Evolutionary conservation across 2,329 filamentous ascomycete genomes (phyloP).

Genomic region (Aureobasidium sp.): DNA sequence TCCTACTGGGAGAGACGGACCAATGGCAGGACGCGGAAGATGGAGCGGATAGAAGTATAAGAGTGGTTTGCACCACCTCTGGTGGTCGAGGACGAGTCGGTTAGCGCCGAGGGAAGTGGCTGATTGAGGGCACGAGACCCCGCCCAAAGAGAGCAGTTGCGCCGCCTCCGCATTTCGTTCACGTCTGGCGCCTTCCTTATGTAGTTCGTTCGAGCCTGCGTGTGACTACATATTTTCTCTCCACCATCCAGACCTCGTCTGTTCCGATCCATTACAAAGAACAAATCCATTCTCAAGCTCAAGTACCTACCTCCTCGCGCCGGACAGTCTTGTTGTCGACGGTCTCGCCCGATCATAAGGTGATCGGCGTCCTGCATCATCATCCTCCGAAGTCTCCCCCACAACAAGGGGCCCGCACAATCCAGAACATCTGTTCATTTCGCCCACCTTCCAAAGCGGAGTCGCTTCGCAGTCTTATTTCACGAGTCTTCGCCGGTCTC

Average conservation of each 20-base stretch:
- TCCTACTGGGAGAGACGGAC: background rate
- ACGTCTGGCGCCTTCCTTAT: conserved; percentile 1
- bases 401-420: conserved; percentile 10
- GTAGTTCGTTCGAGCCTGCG: background rate
- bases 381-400: conserved; percentile 3
- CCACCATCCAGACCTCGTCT: background rate
- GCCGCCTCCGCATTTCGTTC: conserved; percentile 9
- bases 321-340: background rate
- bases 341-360: background rate
- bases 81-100: background rate
- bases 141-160: background rate
- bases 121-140: conserved; percentile 9
- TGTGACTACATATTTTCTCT: background rate
- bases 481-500: background rate
- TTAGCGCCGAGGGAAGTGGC: conserved; percentile 10
- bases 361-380: conserved; percentile 10
- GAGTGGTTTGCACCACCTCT: conserved; percentile 3
- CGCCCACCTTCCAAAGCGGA: conserved; percentile 3
- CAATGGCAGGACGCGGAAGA: background rate
- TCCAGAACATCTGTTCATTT: conserved; percentile 12
- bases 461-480: conserved; percentile 1
- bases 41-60: background rate
- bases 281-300: too few relatives aligned
- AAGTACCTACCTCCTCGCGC: background rate
- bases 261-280: background rate